Evolutionary conservation across 148 eudicot genomes (phyloP).

Genomic region (Rhododendron williamsianum): DNA sequence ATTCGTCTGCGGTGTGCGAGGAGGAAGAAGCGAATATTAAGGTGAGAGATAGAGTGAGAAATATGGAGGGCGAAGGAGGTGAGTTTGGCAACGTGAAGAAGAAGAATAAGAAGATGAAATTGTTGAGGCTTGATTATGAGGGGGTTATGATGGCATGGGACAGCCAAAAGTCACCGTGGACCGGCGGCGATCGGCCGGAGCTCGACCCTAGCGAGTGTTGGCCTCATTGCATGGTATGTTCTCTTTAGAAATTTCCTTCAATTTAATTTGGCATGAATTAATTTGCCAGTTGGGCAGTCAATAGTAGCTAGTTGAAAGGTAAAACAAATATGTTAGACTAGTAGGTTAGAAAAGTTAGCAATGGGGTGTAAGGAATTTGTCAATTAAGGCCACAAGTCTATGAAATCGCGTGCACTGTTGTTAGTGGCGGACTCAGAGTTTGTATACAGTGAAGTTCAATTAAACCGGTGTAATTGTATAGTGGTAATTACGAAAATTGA

Average conservation of each 20-base stretch:
- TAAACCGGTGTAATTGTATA: no score
- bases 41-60: conserved; percentile 3
- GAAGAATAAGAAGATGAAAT: conserved; percentile 22
- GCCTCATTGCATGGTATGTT: conserved; percentile 64
- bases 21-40: conserved; percentile 21
- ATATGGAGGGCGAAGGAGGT: conserved; percentile 8
- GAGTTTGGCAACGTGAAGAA: conserved; percentile 6
- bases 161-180: conserved; percentile 57
- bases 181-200: conserved; percentile 59
- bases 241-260: neutral
- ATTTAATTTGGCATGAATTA: neutral
- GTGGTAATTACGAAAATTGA: neutral
- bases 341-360: neutral
- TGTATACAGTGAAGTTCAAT: no score
- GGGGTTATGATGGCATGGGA: conserved; percentile 63
- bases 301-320: neutral
- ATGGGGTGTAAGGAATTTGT: neutral
- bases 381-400: neutral
- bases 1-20: neutral
- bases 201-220: conserved; percentile 45
- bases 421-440: no score
- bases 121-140: conserved; percentile 57
- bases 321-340: neutral
- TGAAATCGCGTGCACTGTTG: neutral
- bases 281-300: neutral